Evolutionary conservation across 768 basidiomycete genomes (phyloP).

Genomic region (Pleurotus djamor): DNA sequence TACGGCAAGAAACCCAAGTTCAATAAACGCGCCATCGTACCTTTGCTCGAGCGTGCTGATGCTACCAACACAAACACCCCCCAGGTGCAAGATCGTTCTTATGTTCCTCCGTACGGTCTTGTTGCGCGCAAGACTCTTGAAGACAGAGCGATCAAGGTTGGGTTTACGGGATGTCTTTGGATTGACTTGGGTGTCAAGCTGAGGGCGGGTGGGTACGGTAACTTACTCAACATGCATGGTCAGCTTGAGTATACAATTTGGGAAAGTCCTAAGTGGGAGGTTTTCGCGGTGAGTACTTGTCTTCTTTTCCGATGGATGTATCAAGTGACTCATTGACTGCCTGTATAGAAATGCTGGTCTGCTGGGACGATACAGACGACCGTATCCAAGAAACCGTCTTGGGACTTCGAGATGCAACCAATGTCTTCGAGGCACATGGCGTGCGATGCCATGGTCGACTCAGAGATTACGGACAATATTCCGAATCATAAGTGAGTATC

Average conservation of each 20-base stretch:
- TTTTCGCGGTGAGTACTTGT: too few species aligned
- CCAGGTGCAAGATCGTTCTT: not conserved
- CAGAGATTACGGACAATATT: too few species aligned
- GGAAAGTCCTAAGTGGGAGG: not conserved
- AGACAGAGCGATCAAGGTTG: not conserved
- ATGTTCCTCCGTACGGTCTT: not conserved
- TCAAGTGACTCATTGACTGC: too few species aligned
- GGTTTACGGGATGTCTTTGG: conserved; percentile 2
- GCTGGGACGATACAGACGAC: too few species aligned
- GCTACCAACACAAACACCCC: not conserved
- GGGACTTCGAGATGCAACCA: too few species aligned
- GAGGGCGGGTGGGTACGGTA: not conserved
- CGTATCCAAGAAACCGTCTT: too few species aligned
- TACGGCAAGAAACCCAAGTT: not conserved
- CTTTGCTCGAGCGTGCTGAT: not conserved
- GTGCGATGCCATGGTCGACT: too few species aligned
- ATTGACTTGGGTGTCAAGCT: not conserved
- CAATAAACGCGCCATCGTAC: not conserved
- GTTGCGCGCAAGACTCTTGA: not conserved
- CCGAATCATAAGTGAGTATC: too few species aligned
- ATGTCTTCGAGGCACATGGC: too few species aligned
- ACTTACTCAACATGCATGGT: not conserved
- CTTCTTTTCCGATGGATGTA: too few species aligned
- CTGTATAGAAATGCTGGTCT: too few species aligned
- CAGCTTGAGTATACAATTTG: not conserved